Conservation (phyloP, 768 basidiomycete species). For the Coprinellus micaceus region DNA sequence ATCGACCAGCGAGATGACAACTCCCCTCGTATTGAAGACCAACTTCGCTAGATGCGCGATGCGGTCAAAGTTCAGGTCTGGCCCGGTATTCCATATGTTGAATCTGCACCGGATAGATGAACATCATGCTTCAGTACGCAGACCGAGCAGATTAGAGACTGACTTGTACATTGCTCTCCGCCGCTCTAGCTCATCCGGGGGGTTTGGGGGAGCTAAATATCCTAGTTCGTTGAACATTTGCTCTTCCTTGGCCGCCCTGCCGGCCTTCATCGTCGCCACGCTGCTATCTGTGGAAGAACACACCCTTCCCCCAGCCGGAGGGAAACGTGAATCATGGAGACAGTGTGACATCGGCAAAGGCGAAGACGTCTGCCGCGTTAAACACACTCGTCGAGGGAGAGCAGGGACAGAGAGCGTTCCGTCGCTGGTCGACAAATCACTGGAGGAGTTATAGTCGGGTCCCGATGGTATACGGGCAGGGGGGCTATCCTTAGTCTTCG, state of each 20-base stretch:
- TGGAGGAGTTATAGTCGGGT: too few species aligned
- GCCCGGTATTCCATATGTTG: conserved; percentile 83
- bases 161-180: conserved; percentile 83
- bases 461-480: too few species aligned
- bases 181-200: conserved; percentile 80
- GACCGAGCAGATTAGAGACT: conserved; percentile 21
- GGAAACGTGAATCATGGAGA: conserved; percentile 31
- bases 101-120: too few species aligned
- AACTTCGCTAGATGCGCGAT: conserved; percentile 91
- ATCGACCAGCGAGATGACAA: conserved; percentile 80
- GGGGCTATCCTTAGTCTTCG: neutral
- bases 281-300: conserved; percentile 27
- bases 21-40: conserved; percentile 87
- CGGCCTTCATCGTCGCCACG: conserved; percentile 26
- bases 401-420: conserved; percentile 40
- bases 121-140: too few species aligned
- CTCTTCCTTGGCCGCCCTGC: conserved; percentile 62
- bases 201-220: conserved; percentile 77
- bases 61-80: conserved; percentile 89
- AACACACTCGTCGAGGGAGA: conserved; percentile 46
- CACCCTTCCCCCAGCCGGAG: conserved; percentile 30
- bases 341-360: conserved; percentile 47
- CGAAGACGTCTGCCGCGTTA: conserved; percentile 63
- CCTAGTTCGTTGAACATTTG: conserved; percentile 61
- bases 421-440: neutral